A percentile compares a stretch with the other conserved stretches of the same genome.
Conservation (phyloP, 345 rosid species). For the Mallotus nudiflorus region DNA sequence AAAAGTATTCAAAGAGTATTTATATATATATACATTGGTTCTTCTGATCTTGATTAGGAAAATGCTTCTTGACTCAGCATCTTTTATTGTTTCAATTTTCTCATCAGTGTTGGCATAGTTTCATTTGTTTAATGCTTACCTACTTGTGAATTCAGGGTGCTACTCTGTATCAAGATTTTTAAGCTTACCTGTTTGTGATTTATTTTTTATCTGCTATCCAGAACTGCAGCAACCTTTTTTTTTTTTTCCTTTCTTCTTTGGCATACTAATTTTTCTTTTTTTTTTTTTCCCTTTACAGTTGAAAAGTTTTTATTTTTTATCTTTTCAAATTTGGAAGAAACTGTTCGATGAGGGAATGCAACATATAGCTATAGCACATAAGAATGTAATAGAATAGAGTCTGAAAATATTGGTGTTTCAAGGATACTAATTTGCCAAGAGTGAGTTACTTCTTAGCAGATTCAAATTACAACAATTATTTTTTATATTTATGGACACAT, state of each 20-base stretch:
- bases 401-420: conserved; percentile 19
- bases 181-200: background rate
- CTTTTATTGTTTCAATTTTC: background rate
- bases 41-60: background rate
- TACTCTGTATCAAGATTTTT: background rate
- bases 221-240: background rate
- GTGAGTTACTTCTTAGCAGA: conserved; percentile 13
- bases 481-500: conserved; percentile 1
- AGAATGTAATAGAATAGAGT: conserved; percentile 2
- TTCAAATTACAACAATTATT: background rate
- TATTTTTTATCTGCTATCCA: too few species aligned
- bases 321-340: background rate
- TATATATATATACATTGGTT: background rate
- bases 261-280: background rate
- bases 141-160: background rate
- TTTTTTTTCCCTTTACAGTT: background rate
- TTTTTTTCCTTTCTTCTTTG: background rate
- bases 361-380: background rate
- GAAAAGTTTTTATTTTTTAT: background rate
- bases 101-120: background rate
- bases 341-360: background rate
- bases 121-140: background rate
- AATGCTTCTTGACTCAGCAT: background rate
- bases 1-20: background rate
- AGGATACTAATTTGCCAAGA: conserved; percentile 12